Percentiles rank a stretch among this genome's conserved stretches.
phyloP scores from a whole-genome alignment of 495 filamentous ascomycete species.

The Bacidia gigantensis region DNA sequence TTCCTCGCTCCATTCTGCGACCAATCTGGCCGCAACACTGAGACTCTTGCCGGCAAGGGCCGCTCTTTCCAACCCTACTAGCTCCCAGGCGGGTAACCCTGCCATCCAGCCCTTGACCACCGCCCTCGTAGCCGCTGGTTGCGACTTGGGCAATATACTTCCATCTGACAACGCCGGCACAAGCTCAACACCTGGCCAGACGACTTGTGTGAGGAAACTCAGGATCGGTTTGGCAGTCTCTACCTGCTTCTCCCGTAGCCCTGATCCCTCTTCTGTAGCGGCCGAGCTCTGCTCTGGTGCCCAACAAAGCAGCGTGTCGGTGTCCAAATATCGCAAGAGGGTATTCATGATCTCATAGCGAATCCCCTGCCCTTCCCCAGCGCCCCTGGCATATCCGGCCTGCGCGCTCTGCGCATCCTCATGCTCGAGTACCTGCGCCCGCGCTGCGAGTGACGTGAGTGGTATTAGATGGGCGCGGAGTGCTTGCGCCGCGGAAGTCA shows the following conservation, averaged over 20 bases:
- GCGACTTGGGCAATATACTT: slow-evolving; percentile 55
- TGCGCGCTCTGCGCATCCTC: slow-evolving; percentile 38
- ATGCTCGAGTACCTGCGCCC: slow-evolving; percentile 62
- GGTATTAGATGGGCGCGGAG: slow-evolving; percentile 70
- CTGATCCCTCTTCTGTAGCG: slow-evolving; percentile 23
- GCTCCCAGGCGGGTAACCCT: slow-evolving; percentile 56
- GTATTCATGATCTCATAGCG: slow-evolving; percentile 48
- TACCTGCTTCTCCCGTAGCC: slow-evolving; percentile 60
- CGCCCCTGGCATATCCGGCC: slow-evolving; percentile 17
- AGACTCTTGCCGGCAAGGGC: slow-evolving; percentile 78
- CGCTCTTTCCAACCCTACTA: slow-evolving; percentile 74
- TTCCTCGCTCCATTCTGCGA: slow-evolving; percentile 81
- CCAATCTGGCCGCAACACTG: slow-evolving; percentile 56
- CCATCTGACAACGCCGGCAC: slow-evolving; percentile 56
- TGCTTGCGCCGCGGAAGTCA: slow-evolving; percentile 66
- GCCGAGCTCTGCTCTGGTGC: slow-evolving; percentile 45
- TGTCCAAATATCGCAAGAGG: slow-evolving; percentile 75
- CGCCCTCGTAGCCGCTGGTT: slow-evolving; percentile 57
- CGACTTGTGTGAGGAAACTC: slow-evolving; percentile 47
- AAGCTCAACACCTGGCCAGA: slow-evolving; percentile 82
- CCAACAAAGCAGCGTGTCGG: slow-evolving; percentile 90
- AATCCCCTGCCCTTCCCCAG: slow-evolving; percentile 17
- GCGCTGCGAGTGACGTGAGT: slow-evolving; percentile 68
- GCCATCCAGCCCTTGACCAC: slow-evolving; percentile 69
- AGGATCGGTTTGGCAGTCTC: slow-evolving; percentile 52